Conservation (phyloP, 768 basidiomycete species). For the Suillus lakei region DNA sequence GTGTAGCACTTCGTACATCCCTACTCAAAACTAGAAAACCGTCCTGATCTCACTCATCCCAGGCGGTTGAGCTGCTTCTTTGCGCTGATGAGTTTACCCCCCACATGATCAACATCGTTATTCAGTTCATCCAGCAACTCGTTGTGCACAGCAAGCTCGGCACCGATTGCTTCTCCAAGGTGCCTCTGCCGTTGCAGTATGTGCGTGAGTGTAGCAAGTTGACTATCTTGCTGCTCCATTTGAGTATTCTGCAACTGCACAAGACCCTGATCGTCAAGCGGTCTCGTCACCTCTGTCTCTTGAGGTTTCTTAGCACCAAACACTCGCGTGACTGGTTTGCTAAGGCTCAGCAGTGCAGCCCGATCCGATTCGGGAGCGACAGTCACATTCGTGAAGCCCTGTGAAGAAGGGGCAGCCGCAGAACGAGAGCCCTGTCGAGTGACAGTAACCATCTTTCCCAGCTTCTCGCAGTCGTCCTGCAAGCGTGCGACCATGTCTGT, state of each 20-base stretch:
- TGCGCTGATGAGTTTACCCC: constrained; percentile 76
- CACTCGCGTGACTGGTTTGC: constrained; percentile 66
- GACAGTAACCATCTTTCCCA: constrained; percentile 84
- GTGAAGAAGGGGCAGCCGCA: constrained; percentile 33
- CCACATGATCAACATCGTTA: constrained; percentile 76
- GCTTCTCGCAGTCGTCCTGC: constrained; percentile 90
- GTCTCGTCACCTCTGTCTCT: constrained; percentile 87
- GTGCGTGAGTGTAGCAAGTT: constrained; percentile 79
- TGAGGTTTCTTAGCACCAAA: constrained; percentile 73
- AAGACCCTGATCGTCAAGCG: constrained; percentile 83
- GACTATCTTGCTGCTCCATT: constrained; percentile 83
- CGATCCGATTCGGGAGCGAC: constrained; percentile 60
- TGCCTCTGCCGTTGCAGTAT: constrained; percentile 86
- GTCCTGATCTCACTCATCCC: constrained; percentile 43
- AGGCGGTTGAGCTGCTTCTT: constrained; percentile 85
- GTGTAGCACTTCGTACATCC: constrained; percentile 13
- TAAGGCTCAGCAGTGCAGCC: constrained; percentile 62
- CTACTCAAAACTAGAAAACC: constrained; percentile 4
- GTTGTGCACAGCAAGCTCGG: constrained; percentile 83
- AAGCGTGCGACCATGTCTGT: constrained; percentile 88
- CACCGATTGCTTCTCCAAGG: constrained; percentile 83
- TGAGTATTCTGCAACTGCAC: constrained; percentile 79
- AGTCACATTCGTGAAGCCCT: constrained; percentile 31
- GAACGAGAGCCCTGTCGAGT: constrained; percentile 58
- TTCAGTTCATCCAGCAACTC: constrained; percentile 84